These are phyloP conservation scores for Dioszegia crocea DNA, from an alignment of 768 basidiomycete species.

Conservation along the genomic window DNA sequence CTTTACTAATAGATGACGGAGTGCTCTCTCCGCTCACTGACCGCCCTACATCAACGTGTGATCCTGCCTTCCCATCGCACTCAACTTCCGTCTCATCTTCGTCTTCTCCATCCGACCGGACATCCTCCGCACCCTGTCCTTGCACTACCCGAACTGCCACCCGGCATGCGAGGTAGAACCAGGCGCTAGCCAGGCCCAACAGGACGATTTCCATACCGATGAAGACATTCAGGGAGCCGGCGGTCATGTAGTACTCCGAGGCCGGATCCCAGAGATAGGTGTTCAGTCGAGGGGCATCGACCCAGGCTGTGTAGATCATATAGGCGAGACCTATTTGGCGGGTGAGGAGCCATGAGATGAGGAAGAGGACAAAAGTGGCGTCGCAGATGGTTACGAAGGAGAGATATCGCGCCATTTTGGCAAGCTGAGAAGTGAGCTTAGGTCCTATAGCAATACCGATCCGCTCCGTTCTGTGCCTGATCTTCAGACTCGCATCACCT, in stretches of 20 bases:
- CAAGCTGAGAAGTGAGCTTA: too few relatives aligned
- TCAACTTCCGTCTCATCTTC: slow-evolving; percentile 9
- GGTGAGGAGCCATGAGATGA: slow-evolving; percentile 85
- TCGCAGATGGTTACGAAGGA: slow-evolving; percentile 64
- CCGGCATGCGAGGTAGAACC: slow-evolving; percentile 81
- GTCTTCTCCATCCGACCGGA: slow-evolving; percentile 62
- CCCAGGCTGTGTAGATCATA: slow-evolving; percentile 62
- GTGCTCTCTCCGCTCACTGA: background rate
- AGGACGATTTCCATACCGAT: slow-evolving; percentile 47
- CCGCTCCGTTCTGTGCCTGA: too few relatives aligned
- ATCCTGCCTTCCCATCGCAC: background rate
- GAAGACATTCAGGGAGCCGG: slow-evolving; percentile 52
- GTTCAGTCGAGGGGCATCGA: slow-evolving; percentile 57
- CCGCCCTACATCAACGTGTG: background rate
- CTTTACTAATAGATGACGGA: background rate
- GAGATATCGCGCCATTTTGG: slow-evolving; percentile 93
- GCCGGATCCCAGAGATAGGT: slow-evolving; percentile 61
- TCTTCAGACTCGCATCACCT: too few relatives aligned
- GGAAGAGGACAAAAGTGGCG: slow-evolving; percentile 69
- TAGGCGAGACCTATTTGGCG: slow-evolving; percentile 76
- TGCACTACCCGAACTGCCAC: slow-evolving; percentile 76
- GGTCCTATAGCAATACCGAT: too few relatives aligned
- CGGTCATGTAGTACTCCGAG: slow-evolving; percentile 45
- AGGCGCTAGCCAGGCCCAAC: slow-evolving; percentile 59
- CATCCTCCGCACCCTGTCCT: slow-evolving; percentile 74